Base-by-base conservation (phyloP, 495 filamentous ascomycete genomes). In the Xylaria grammica region DNA sequence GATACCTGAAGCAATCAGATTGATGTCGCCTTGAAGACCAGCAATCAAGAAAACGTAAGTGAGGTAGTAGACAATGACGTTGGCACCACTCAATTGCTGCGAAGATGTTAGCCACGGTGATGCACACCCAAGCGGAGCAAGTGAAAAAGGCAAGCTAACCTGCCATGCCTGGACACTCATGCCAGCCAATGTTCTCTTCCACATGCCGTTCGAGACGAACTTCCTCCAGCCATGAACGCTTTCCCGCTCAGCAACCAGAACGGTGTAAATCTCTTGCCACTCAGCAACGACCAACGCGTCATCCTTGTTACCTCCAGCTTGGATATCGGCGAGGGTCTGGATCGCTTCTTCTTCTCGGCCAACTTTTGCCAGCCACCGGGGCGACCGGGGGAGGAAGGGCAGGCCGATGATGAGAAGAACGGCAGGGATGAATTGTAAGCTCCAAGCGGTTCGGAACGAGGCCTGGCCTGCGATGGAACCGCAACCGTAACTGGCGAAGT, bases 31-130 rank as follows among this genome's bases (percentile, higher is more conserved):
- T 10, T 77, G 75, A 4, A 88, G 78, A 54, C 82, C 78, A 0
- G 86, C 85, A 89, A 92, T 92, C 50, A 85, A 68, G 65, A 91
- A 90, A 49, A 92, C 85, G 69, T 91, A 90, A 3, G 87, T 87
- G 9, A 91, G 84, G 60, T 91, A 90, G 76, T 90, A 90, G 62
- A 88, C 88, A 56, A 88, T 86, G 27, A 87, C 85, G 66, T 91
- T 91, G 1, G 85, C 88, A 5, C 90, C 90, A 7, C 81, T 79
- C 24, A 92, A 65, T 69, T 93, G 90, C 77, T 91, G 84, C 80
- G 81, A 60, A 81, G 83, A 36, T 88, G 71, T 56, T 81, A 85
- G 69, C 85, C 78, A 61, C 26, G 24, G 40, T n/a, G 24, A 30
- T 26, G n/a, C 55, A 54, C 20, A 4, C 26, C 26, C 59, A 53